Conservation (phyloP, 176 grass and related monocot species). For the Eleusine indica region DNA sequence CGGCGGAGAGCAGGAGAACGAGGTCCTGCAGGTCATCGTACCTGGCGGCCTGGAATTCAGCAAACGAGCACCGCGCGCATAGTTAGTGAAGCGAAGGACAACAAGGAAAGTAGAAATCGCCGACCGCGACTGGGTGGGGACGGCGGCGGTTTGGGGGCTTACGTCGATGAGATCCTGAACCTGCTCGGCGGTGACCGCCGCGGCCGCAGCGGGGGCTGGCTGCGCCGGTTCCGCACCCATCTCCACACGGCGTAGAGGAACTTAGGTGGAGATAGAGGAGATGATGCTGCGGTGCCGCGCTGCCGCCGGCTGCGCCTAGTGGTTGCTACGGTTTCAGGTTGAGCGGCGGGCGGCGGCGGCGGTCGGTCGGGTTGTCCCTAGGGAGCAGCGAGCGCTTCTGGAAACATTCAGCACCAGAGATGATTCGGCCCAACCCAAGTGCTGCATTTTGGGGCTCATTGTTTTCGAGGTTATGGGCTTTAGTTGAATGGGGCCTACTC, state of each 20-base stretch:
- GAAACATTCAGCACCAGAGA: too few relatives aligned
- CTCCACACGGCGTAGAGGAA: background rate
- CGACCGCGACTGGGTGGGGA: background rate
- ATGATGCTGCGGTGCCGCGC: background rate
- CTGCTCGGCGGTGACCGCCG: constrained; percentile 35
- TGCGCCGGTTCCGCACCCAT: constrained; percentile 53
- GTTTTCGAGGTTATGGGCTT: background rate
- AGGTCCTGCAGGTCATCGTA: constrained; percentile 93
- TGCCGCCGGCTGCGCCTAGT: constrained; percentile 10
- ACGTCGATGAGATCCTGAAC: constrained; percentile 59
- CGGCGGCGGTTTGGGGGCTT: constrained; percentile 8
- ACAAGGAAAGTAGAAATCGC: background rate
- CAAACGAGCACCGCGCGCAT: background rate
- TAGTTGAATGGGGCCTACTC: background rate
- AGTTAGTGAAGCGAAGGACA: background rate
- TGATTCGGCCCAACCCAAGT: background rate
- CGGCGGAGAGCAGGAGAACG: constrained; percentile 67
- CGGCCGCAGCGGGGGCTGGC: background rate
- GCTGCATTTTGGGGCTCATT: background rate
- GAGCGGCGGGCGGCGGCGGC: constrained; percentile 12
- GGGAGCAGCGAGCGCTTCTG: background rate
- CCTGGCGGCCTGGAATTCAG: constrained; percentile 66
- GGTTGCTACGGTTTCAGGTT: constrained; percentile 4
- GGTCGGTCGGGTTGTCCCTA: background rate
- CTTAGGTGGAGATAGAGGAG: background rate